A percentile compares a stretch with the other conserved stretches of the same genome.
Evolutionary conservation across 192 early-diverging fungal species (phyloP).

Genomic region (Funneliformis mosseae): DNA sequence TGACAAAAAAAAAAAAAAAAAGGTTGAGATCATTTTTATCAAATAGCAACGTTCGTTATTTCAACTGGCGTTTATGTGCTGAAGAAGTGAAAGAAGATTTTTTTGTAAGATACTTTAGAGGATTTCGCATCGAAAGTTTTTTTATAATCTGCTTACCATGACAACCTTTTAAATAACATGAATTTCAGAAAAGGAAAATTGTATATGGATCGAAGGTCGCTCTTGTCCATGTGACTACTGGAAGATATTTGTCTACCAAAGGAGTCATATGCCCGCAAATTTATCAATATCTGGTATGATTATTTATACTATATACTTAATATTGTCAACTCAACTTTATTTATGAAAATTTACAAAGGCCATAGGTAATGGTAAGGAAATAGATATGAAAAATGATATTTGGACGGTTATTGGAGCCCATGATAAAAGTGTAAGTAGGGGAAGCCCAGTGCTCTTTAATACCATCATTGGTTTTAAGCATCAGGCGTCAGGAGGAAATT

Average conservation of each 20-base stretch:
- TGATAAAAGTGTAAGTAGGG: not conserved
- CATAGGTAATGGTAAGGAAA: not conserved
- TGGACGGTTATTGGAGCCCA: not conserved
- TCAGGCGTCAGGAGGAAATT: not conserved
- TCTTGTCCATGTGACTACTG: not conserved
- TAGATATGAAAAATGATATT: conserved; percentile 10
- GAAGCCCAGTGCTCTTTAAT: not conserved
- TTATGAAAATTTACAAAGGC: not conserved
- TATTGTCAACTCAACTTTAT: not conserved
- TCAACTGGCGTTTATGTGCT: no score
- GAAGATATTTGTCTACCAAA: conserved; percentile 10
- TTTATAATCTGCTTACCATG: not conserved
- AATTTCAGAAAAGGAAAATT: not conserved
- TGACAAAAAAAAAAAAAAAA: not conserved
- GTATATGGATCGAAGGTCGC: not conserved
- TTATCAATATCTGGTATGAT: not conserved
- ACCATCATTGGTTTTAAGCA: conserved; percentile 4
- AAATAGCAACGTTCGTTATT: conserved; percentile 11
- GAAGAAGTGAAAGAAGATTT: no score
- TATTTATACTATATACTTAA: not conserved
- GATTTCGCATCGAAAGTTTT: not conserved
- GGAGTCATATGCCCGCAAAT: not conserved
- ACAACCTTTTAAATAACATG: not conserved
- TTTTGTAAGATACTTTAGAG: conserved; percentile 4
- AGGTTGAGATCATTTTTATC: conserved; percentile 7